Evolutionary conservation across 192 early-diverging fungal genomes (phyloP).

Genomic region (Coemansia pectinata): DNA sequence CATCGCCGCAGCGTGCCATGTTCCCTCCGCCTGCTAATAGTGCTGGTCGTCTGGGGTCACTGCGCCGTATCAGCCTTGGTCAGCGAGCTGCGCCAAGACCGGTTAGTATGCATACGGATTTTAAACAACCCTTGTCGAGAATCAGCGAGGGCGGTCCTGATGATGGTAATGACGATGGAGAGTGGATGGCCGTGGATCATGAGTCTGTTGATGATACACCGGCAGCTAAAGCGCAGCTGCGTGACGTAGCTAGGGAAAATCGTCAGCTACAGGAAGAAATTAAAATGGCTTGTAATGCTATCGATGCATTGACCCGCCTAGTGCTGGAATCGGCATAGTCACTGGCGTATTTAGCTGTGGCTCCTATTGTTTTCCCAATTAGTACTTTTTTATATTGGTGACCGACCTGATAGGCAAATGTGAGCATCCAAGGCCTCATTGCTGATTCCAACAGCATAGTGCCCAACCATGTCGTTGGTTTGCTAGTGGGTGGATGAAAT

Average conservation of each 20-base stretch:
- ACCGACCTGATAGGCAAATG: too few relatives aligned
- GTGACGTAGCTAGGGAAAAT: constrained; percentile 13
- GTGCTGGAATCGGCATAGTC: background rate
- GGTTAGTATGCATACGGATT: background rate
- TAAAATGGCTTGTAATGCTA: constrained; percentile 5
- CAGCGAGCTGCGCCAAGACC: background rate
- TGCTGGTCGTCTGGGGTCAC: background rate
- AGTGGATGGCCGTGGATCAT: constrained; percentile 4
- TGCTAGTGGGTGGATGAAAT: too few relatives aligned
- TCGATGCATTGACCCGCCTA: constrained; percentile 23
- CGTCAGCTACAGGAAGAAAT: constrained; percentile 14
- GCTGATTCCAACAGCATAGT: too few relatives aligned
- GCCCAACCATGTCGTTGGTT: too few relatives aligned
- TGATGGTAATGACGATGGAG: constrained; percentile 22
- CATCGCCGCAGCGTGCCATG: constrained; percentile 1
- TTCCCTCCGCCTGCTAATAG: background rate
- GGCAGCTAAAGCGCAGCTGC: constrained; percentile 8
- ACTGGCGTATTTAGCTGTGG: background rate
- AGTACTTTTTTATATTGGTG: too few relatives aligned
- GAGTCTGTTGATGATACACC: constrained; percentile 1
- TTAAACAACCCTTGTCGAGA: constrained; percentile 8
- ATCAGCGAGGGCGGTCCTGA: constrained; percentile 9
- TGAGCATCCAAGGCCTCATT: too few relatives aligned
- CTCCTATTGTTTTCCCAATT: too few relatives aligned
- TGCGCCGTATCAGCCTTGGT: constrained; percentile 6